Evolutionary conservation across 2,329 filamentous ascomycete species (phyloP).

Genomic region (Plenodomus tracheiphilus): DNA sequence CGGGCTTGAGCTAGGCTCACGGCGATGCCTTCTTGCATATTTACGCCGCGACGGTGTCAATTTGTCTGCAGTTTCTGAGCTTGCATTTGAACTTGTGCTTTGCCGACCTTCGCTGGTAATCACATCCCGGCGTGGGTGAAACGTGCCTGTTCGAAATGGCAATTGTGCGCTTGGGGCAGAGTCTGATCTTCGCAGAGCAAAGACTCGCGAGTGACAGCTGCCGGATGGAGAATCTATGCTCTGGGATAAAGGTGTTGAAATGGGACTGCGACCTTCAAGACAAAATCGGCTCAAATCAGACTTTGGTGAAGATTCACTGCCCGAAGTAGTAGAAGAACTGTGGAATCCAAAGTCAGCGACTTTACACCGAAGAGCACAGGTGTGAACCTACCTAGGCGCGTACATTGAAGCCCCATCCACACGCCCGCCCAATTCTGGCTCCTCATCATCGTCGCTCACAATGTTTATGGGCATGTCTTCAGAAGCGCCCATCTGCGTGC

Average conservation of each 20-base stretch:
- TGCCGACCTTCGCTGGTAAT: too few relatives aligned
- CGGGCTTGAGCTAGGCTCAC: too few relatives aligned
- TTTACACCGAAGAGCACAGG: not conserved
- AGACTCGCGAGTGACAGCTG: not conserved
- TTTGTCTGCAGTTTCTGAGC: not conserved
- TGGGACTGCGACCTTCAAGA: not conserved
- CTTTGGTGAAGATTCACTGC: not conserved
- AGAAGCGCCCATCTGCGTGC: conserved; percentile 3
- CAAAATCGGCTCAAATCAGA: not conserved
- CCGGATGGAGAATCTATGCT: not conserved
- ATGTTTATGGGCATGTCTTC: conserved; percentile 11
- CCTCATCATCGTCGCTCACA: conserved; percentile 14
- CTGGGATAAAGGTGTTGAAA: not conserved
- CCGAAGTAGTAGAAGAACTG: not conserved
- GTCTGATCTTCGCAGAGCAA: not conserved
- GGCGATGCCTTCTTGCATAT: too few relatives aligned
- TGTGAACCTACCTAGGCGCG: not conserved
- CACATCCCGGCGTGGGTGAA: too few relatives aligned
- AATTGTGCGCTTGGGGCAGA: not conserved
- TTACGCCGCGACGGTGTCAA: too few relatives aligned
- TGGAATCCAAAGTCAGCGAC: not conserved
- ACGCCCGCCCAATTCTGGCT: too few relatives aligned
- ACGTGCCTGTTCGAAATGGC: not conserved
- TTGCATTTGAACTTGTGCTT: not conserved
- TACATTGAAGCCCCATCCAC: too few relatives aligned